These are phyloP conservation scores for Silene noctiflora DNA, from an alignment of 179 eudicot species.

Conservation along the genomic window DNA sequence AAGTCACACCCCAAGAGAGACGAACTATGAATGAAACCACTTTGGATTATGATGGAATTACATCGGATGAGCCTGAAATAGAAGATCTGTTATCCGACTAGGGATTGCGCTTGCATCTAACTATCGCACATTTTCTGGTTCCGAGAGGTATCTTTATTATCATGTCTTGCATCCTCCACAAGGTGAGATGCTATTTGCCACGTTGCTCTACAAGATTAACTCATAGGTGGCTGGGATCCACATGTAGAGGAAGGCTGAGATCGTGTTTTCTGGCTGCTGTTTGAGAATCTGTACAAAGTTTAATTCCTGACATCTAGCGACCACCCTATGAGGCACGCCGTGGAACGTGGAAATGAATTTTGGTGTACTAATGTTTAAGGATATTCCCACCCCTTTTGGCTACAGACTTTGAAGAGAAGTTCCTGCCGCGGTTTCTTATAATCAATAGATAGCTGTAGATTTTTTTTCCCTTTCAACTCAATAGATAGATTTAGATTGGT, in stretches of 20 bases:
- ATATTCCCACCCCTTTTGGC: background rate
- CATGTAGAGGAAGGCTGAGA: background rate
- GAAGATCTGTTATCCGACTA: conserved; percentile 84
- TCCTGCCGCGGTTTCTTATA: background rate
- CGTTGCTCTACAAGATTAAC: conserved; percentile 4
- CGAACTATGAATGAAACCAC: conserved; percentile 48
- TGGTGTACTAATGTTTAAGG: background rate
- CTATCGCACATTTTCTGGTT: background rate
- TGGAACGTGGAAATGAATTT: background rate
- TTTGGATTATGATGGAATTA: conserved; percentile 45
- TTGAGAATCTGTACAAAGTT: conserved; percentile 17
- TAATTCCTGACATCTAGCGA: background rate
- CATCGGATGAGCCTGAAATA: conserved; percentile 75
- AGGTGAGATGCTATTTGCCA: background rate
- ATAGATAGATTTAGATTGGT: background rate
- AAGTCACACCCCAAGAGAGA: conserved; percentile 34
- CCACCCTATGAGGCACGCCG: background rate
- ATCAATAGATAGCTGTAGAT: background rate
- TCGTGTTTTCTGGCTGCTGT: background rate
- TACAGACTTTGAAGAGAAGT: background rate
- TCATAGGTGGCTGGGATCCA: background rate
- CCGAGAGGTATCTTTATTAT: background rate
- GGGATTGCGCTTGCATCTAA: conserved; percentile 3
- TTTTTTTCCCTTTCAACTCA: background rate
- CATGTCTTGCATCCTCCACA: background rate